phyloP scores from a whole-genome alignment of 306 rosid species.

The Cicer chorassanicum region DNA sequence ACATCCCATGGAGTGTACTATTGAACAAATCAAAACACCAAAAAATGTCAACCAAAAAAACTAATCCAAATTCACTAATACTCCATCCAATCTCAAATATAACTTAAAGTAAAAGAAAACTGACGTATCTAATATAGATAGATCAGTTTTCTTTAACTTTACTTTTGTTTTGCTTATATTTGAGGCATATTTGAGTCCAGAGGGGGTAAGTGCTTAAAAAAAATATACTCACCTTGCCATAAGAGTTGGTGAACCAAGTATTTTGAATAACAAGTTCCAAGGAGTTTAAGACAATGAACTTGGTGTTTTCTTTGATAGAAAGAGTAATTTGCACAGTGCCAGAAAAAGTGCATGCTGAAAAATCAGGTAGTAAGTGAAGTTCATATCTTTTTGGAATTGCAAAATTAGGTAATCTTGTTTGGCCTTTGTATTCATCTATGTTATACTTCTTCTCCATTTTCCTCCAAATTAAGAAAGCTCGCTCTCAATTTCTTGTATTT shows the following conservation, averaged over 20 bases:
- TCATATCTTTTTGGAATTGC: slow-evolving; percentile 60
- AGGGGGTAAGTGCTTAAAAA: slow-evolving; percentile 7
- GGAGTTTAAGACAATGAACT: slow-evolving; percentile 58
- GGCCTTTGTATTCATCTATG: slow-evolving; percentile 63
- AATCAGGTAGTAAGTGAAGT: slow-evolving; percentile 63
- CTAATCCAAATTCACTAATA: background rate
- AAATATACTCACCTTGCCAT: slow-evolving; percentile 46
- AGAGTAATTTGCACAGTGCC: slow-evolving; percentile 54
- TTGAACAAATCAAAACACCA: slow-evolving; percentile 37
- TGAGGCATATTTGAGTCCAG: too few species aligned
- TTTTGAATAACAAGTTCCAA: slow-evolving; percentile 58
- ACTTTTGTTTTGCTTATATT: too few species aligned
- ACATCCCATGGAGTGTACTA: slow-evolving; percentile 52
- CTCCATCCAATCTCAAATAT: too few species aligned
- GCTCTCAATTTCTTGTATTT: background rate
- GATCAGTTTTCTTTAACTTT: too few species aligned
- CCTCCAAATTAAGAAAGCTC: background rate
- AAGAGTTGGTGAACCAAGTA: slow-evolving; percentile 53
- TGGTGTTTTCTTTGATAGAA: slow-evolving; percentile 48
- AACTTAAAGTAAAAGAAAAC: too few species aligned
- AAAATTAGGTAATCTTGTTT: slow-evolving; percentile 58
- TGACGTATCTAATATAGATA: too few species aligned
- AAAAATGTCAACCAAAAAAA: slow-evolving; percentile 2
- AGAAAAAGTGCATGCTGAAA: slow-evolving; percentile 56
- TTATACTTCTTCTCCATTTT: slow-evolving; percentile 53